phyloP scores from a whole-genome alignment of 1,284 basidiomycete genomes.

The Porodaedalea pini region DNA sequence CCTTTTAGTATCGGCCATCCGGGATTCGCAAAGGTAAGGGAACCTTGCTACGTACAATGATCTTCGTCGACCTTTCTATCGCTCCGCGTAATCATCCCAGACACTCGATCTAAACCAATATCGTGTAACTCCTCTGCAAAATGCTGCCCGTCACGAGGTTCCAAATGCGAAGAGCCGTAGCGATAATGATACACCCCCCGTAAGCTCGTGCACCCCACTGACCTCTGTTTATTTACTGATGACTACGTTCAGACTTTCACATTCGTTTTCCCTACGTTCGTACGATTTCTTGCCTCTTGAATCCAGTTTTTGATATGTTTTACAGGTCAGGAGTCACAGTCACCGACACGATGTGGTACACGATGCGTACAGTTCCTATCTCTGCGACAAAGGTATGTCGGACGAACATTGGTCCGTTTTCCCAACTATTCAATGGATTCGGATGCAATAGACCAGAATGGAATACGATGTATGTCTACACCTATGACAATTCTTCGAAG shows the following conservation, averaged over 20 bases:
- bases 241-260: slow-evolving; percentile 21
- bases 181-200: slow-evolving; percentile 10
- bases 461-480: slow-evolving; percentile 25
- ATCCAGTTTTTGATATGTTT: background rate
- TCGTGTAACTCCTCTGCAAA: slow-evolving; percentile 25
- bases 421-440: background rate
- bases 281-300: background rate
- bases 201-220: slow-evolving; percentile 10
- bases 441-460: slow-evolving; percentile 22
- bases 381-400: slow-evolving; percentile 22
- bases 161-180: slow-evolving; percentile 10
- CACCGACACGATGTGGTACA: slow-evolving; percentile 27
- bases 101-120: slow-evolving; percentile 27
- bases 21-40: slow-evolving; percentile 23
- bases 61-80: background rate
- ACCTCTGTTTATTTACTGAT: background rate
- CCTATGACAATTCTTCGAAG: background rate
- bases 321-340: slow-evolving; percentile 17
- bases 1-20: slow-evolving; percentile 25
- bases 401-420: background rate
- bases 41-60: background rate
- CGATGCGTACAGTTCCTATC: slow-evolving; percentile 25
- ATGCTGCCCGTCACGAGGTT: slow-evolving; percentile 25
- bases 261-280: slow-evolving; percentile 25
- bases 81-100: slow-evolving; percentile 1